These are phyloP conservation scores for sorghum (Sorghum bicolor) DNA, from an alignment of 176 grass and related monocot genomes.

Conservation along the genomic window Sorghum_bicolor_NCBIv3 NC_012879.2:2330001-2330500, in stretches of 20 bases:
- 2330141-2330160: constrained; percentile 56
- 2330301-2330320: neutral
- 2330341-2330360: neutral
- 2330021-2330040: constrained; percentile 27
- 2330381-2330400: neutral
- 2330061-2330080: constrained; percentile 34
- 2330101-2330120: constrained; percentile 42
- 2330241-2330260: constrained; percentile 34
- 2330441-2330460: constrained; percentile 14
- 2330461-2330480: neutral
- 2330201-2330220: constrained; percentile 47
- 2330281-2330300: neutral
- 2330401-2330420: constrained; percentile 10
- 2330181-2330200: constrained; percentile 42
- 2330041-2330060: constrained; percentile 33
- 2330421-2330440: constrained; percentile 19
- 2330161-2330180: constrained; percentile 25
- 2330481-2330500: constrained; percentile 29
- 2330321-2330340: neutral
- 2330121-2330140: constrained; percentile 45
- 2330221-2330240: constrained; percentile 23
- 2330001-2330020: constrained; percentile 1
- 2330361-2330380: constrained; percentile 28
- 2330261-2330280: constrained; percentile 7
- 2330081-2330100: constrained; percentile 44